Evolutionary conservation across 208 protist genomes (phyloP).

Genomic region (Leishmania braziliensis): DNA sequence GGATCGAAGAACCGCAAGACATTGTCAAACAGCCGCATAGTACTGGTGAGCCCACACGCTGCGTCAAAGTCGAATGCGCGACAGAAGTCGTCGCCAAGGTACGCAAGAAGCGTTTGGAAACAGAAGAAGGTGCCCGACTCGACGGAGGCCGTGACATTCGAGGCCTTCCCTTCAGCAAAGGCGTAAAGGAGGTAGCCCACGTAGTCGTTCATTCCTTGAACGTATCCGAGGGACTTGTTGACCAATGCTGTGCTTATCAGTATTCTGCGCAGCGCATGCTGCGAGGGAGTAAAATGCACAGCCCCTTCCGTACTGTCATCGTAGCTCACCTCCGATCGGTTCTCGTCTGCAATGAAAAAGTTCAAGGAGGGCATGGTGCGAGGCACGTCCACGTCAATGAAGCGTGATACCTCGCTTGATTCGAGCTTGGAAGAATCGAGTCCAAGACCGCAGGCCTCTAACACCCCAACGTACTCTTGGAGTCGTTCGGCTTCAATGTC

Average conservation of each 20-base stretch:
- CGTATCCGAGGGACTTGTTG: conserved; percentile 79
- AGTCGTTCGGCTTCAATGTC: conserved; percentile 26
- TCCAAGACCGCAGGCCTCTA: conserved; percentile 21
- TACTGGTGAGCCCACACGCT: conserved; percentile 56
- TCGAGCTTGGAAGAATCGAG: not conserved
- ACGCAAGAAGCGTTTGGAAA: conserved; percentile 70
- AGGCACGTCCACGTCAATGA: conserved; percentile 81
- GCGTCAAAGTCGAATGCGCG: conserved; percentile 59
- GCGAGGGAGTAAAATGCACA: conserved; percentile 23
- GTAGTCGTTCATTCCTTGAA: conserved; percentile 89
- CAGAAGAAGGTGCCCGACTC: conserved; percentile 80
- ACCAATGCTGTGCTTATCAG: conserved; percentile 61
- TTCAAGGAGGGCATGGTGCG: conserved; percentile 82
- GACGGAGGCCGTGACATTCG: conserved; percentile 34
- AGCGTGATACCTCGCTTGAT: conserved; percentile 15
- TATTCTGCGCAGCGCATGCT: conserved; percentile 72
- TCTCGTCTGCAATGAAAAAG: conserved; percentile 59
- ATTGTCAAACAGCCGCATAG: conserved; percentile 66
- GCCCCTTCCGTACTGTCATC: not conserved
- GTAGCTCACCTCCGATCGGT: not conserved
- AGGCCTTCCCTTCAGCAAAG: conserved; percentile 42
- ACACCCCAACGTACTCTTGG: conserved; percentile 13
- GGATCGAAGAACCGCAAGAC: conserved; percentile 69
- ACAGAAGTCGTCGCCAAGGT: conserved; percentile 80
- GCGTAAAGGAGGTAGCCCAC: conserved; percentile 77